Evolutionary conservation across 2,329 filamentous ascomycete species (phyloP), one percentile per base, ranked within the genome.

Genomic region (Cordyceps militaris): DNA sequence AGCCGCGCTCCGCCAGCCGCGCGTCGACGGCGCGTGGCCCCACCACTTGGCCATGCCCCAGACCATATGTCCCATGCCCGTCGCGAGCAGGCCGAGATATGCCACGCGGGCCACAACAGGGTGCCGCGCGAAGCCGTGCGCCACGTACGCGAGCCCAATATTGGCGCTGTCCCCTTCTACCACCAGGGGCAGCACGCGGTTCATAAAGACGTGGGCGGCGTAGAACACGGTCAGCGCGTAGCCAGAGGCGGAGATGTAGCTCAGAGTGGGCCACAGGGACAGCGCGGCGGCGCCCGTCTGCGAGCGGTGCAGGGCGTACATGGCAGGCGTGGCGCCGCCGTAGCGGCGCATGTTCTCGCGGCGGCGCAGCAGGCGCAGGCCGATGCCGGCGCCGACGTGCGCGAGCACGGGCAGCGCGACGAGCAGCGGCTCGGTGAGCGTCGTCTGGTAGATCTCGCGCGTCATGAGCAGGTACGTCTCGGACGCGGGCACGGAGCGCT

Each of bases 391-490:
- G 14, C 81, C 78, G 44, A 97, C 77, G 70, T 97, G 93, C 2
- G 86, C 81, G 59, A 85, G 70, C 23, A 96, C 76, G 2, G 93
- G 91, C 2, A 91, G 71, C 44, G 80, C 84, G 60, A 97, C 83
- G 61, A 97, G 79, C 21, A 95, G 74, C 3, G 91, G 89, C 69
- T 97, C 92, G 53, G 88, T 79, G 16, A 89, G 76, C 2, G 87
- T 80, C 1, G 90, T 92, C 72, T 97, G 93, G 76, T 97, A 97
- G 71, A 94, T 85, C 50, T 95, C 92, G 61, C 93, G 85, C 28
- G 91, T 92, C 71, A 96, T 89, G 62, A 97, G 86, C 50, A 97
- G 85, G 72, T 91, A 96, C 51, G 85, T 85, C 69, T 97, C 92
- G 60, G 88, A 88, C 54, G 84, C 81, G 9, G 86, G 76, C 7